phyloP scores from a whole-genome alignment of 768 basidiomycete genomes.

The Lactarius tabidus region DNA sequence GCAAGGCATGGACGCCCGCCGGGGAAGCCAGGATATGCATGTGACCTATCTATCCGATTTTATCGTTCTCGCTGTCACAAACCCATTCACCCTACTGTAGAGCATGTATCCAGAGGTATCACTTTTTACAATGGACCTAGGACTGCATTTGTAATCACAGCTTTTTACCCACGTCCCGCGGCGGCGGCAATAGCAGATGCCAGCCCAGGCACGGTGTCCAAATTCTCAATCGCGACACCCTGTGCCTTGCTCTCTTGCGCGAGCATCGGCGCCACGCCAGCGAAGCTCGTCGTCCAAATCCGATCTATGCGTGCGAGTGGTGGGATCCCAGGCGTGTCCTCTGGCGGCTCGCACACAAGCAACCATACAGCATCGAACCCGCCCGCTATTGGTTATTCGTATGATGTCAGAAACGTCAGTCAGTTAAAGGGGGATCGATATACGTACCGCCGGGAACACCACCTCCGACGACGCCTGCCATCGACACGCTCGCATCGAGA shows the following conservation, averaged over 20 bases:
- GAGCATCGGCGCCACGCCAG: constrained; percentile 66
- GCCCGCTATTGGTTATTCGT: constrained; percentile 61
- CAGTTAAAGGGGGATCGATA: not conserved
- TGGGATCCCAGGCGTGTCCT: constrained; percentile 39
- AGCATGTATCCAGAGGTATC: constrained; percentile 20
- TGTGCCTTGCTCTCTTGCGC: constrained; percentile 64
- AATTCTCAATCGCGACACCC: constrained; percentile 60
- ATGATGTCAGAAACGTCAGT: not conserved
- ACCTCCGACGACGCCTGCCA: constrained; percentile 86
- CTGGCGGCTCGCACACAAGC: constrained; percentile 61
- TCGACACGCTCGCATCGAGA: constrained; percentile 68
- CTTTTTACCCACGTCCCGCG: not conserved
- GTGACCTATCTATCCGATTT: constrained; percentile 33
- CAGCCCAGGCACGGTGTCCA: constrained; percentile 38
- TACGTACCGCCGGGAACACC: constrained; percentile 92
- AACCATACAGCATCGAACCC: constrained; percentile 98
- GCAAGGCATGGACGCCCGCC: constrained; percentile 72
- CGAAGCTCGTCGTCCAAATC: constrained; percentile 60
- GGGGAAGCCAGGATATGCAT: constrained; percentile 70
- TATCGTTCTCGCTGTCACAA: too few species aligned
- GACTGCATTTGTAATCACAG: constrained; percentile 10
- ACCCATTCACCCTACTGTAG: not conserved
- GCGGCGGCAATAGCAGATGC: constrained; percentile 7
- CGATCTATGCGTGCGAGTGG: constrained; percentile 61
- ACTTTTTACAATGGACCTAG: constrained; percentile 11